A percentile compares a stretch with the other conserved stretches of the same genome.
These are phyloP conservation scores for Halophytophthora polymorphica DNA, from an alignment of 352 stramenopile genomes.

Conservation along the genomic window DNA sequence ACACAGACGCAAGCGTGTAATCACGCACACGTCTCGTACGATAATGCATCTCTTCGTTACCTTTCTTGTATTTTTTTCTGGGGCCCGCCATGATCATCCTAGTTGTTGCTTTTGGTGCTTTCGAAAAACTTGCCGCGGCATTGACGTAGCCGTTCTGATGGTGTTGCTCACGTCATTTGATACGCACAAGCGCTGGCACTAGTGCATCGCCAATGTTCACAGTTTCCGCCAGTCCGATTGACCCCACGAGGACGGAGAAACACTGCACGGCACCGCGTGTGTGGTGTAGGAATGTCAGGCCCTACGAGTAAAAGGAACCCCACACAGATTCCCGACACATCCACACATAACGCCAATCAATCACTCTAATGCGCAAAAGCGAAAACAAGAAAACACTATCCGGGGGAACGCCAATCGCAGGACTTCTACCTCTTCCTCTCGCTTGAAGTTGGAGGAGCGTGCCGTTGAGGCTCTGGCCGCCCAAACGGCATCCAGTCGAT, in stretches of 20 bases:
- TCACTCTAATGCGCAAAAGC: no score
- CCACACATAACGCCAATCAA: no score
- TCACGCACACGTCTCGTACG: background rate
- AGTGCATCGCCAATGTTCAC: slow-evolving; percentile 22
- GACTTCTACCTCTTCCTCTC: slow-evolving; percentile 33
- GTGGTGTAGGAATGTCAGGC: slow-evolving; percentile 38
- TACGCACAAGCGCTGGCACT: slow-evolving; percentile 14
- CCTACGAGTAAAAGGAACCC: slow-evolving; percentile 1
- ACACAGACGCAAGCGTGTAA: background rate
- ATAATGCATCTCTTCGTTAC: slow-evolving; percentile 4
- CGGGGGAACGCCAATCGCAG: no score
- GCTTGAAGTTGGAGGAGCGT: slow-evolving; percentile 29
- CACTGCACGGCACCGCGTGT: slow-evolving; percentile 26
- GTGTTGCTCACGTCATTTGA: slow-evolving; percentile 17
- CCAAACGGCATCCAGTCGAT: slow-evolving; percentile 10
- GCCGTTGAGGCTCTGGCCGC: background rate
- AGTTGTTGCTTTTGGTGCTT: background rate
- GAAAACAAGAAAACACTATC: no score
- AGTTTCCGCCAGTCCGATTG: slow-evolving; percentile 15
- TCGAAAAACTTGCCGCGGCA: background rate
- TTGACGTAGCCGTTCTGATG: background rate
- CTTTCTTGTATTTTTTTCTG: background rate
- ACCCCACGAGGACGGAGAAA: slow-evolving; percentile 25
- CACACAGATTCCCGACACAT: no score
- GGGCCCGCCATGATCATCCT: background rate